Evolutionary conservation across 129 eudicot genomes (phyloP).

Genomic region (Lactuca saligna): DNA sequence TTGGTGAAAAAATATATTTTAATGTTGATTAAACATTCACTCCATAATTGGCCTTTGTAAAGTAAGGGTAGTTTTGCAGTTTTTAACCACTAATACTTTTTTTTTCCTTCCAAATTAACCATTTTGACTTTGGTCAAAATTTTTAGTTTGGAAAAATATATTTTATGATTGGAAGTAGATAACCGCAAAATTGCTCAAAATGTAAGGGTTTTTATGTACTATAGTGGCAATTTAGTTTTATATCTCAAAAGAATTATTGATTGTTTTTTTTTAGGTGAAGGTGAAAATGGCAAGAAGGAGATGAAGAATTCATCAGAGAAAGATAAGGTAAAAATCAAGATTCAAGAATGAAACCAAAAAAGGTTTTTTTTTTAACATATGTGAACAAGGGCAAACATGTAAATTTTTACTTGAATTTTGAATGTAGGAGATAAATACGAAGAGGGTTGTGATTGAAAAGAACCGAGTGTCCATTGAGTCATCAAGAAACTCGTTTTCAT

Average conservation of each 20-base stretch:
- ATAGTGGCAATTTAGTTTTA: not conserved
- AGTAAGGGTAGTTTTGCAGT: too few species aligned
- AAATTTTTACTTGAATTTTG: conserved; percentile 2
- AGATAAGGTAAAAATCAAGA: conserved; percentile 25
- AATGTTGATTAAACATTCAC: too few species aligned
- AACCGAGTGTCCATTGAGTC: conserved; percentile 53
- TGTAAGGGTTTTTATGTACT: too few species aligned
- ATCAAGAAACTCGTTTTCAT: conserved; percentile 64
- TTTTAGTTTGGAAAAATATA: too few species aligned
- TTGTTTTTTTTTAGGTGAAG: conserved; percentile 38
- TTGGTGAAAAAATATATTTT: not conserved
- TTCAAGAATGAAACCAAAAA: conserved; percentile 13
- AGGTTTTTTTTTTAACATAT: conserved; percentile 15
- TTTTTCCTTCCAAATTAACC: too few species aligned
- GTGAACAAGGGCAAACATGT: conserved; percentile 5
- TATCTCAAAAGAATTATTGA: conserved; percentile 14
- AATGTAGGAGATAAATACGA: conserved; percentile 40
- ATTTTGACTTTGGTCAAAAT: too few species aligned
- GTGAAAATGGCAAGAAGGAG: conserved; percentile 36
- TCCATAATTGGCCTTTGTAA: too few species aligned
- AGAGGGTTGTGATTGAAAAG: conserved; percentile 40
- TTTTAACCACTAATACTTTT: too few species aligned
- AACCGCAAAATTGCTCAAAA: too few species aligned
- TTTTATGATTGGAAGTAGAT: too few species aligned
- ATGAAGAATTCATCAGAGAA: conserved; percentile 36